Percentiles rank a stretch among this genome's conserved stretches.
Conservation (phyloP, 2,329 filamentous ascomycete species). For the Exophiala bonariae region DNA sequence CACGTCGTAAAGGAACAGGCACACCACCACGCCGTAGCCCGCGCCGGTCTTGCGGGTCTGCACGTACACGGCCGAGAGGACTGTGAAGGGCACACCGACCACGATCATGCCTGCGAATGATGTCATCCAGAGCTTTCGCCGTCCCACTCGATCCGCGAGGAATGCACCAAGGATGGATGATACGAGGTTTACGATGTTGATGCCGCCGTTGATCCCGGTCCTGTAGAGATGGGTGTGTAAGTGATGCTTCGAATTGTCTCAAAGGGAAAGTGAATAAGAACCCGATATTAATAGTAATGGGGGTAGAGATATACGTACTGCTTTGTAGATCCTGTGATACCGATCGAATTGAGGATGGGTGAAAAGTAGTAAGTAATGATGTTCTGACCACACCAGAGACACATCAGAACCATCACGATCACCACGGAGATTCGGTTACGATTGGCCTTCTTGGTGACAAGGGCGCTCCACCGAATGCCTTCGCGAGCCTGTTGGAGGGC, state of each 20-base stretch:
- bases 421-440: slow-evolving; percentile 55
- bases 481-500: slow-evolving; percentile 60
- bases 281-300: slow-evolving; percentile 45
- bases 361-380: slow-evolving; percentile 42
- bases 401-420: slow-evolving; percentile 54
- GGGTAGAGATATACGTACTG: slow-evolving; percentile 33
- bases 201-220: too few species aligned
- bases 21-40: slow-evolving; percentile 39
- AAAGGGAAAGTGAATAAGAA: too few species aligned
- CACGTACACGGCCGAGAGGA: slow-evolving; percentile 37
- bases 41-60: slow-evolving; percentile 30
- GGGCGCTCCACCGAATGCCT: slow-evolving; percentile 55
- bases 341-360: slow-evolving; percentile 37
- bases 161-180: slow-evolving; percentile 38
- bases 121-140: slow-evolving; percentile 44
- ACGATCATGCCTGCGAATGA: slow-evolving; percentile 45
- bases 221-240: too few species aligned
- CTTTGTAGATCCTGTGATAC: too few species aligned
- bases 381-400: slow-evolving; percentile 57
- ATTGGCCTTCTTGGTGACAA: slow-evolving; percentile 57
- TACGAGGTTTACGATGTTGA: slow-evolving; percentile 40
- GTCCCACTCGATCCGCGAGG: slow-evolving; percentile 41
- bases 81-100: slow-evolving; percentile 43
- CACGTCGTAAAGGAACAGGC: slow-evolving; percentile 43
- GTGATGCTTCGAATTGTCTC: too few species aligned